Evolutionary conservation across 1,139 yeast species (phyloP).

Genomic region (Blastobotrys aristatus): DNA sequence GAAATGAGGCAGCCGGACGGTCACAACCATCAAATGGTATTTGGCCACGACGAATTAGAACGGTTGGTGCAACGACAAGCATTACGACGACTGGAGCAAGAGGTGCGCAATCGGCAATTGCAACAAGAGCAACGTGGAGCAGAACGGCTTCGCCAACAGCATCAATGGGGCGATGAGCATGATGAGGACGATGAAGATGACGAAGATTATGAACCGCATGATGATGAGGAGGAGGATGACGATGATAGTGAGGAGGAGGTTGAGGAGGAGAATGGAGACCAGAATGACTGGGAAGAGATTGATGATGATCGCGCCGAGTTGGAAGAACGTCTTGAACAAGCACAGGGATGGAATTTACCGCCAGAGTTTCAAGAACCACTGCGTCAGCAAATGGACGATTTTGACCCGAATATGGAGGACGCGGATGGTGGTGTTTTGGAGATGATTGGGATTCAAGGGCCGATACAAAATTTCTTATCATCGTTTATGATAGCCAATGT

Average conservation of each 20-base stretch:
- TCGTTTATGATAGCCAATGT: conserved; percentile 21
- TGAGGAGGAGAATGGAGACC: conserved; percentile 2
- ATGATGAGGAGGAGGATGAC: conserved; percentile 1
- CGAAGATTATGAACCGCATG: conserved; percentile 1
- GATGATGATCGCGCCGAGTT: neutral
- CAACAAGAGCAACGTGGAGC: neutral
- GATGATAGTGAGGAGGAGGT: neutral
- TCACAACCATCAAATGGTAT: neutral
- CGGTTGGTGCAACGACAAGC: conserved; percentile 2
- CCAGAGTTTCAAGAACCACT: neutral
- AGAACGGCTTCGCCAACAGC: neutral
- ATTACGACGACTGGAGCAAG: neutral
- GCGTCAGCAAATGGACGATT: conserved; percentile 19
- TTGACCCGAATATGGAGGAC: conserved; percentile 13
- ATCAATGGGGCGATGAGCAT: neutral
- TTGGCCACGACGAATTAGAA: neutral
- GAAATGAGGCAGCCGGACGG: conserved; percentile 1
- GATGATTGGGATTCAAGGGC: conserved; percentile 33
- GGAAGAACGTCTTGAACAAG: neutral
- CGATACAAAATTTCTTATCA: conserved; percentile 24
- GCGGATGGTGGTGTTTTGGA: conserved; percentile 27
- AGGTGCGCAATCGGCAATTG: neutral
- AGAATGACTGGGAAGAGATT: too few relatives aligned
- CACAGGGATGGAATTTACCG: neutral
- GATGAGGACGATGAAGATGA: conserved; percentile 4